Percentiles rank a stretch among this genome's conserved stretches.
Conservation (phyloP, 805 yeast genomes). For the Pichia californica region DNA sequence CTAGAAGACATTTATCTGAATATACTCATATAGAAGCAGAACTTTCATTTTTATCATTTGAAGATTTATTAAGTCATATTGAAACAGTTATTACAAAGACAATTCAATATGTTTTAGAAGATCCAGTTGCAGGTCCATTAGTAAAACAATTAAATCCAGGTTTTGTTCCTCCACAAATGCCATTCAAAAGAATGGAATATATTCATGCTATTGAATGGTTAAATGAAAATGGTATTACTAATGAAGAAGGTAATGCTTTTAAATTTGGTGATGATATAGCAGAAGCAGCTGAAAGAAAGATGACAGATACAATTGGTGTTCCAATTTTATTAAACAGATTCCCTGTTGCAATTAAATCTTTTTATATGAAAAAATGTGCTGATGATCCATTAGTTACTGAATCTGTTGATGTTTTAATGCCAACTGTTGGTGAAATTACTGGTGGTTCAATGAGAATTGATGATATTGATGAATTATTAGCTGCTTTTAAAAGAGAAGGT, state of each 20-base stretch:
- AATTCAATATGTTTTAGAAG: slow-evolving; percentile 72
- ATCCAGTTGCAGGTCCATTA: slow-evolving; percentile 88
- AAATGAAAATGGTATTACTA: slow-evolving; percentile 87
- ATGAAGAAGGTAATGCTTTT: slow-evolving; percentile 91
- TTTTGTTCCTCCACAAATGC: slow-evolving; percentile 73
- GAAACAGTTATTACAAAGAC: slow-evolving; percentile 69
- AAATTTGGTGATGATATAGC: slow-evolving; percentile 98
- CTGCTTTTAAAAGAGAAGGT: slow-evolving; percentile 89
- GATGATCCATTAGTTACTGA: slow-evolving; percentile 96
- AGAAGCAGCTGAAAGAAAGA: slow-evolving; percentile 98
- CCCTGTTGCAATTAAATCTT: slow-evolving; percentile 96
- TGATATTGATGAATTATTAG: slow-evolving; percentile 72
- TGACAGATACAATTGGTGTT: slow-evolving; percentile 91
- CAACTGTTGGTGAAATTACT: slow-evolving; percentile 97
- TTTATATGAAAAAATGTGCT: slow-evolving; percentile 90
- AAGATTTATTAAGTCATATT: slow-evolving; percentile 77
- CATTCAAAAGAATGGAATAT: slow-evolving; percentile 90
- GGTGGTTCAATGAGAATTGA: slow-evolving; percentile 99
- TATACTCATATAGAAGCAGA: slow-evolving; percentile 97
- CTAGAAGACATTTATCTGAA: slow-evolving; percentile 96
- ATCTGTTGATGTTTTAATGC: slow-evolving; percentile 97
- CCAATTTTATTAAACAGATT: slow-evolving; percentile 90
- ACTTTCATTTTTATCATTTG: slow-evolving; percentile 80
- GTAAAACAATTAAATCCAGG: slow-evolving; percentile 88
- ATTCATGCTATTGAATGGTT: slow-evolving; percentile 91